A percentile compares a stretch with the other conserved stretches of the same genome.
phyloP scores from a whole-genome alignment of 768 basidiomycete species.

The Serpula lacrymans region DNA sequence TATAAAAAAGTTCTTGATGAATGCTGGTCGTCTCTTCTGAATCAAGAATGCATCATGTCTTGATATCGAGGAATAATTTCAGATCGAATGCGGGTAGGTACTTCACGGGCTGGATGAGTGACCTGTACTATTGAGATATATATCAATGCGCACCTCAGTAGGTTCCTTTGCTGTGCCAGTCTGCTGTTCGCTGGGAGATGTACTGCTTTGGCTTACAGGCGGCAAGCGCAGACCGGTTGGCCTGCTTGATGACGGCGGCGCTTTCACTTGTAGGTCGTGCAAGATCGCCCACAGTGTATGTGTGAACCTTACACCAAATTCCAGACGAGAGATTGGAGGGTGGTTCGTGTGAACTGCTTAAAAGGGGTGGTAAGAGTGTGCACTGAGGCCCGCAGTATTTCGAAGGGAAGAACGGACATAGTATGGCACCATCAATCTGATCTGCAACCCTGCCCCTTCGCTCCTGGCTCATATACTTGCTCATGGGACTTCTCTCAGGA shows the following conservation, averaged over 20 bases:
- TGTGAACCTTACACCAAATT: conserved; percentile 64
- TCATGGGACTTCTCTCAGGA: conserved; percentile 73
- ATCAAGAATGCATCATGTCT: conserved; percentile 29
- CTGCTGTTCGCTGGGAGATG: conserved; percentile 18
- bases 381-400: background rate
- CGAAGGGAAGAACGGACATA: conserved; percentile 50
- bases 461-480: conserved; percentile 71
- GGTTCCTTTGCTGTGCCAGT: conserved; percentile 30
- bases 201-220: conserved; percentile 21
- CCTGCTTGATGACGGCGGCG: conserved; percentile 33
- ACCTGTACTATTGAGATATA: background rate
- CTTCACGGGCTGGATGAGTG: conserved; percentile 20
- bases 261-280: conserved; percentile 45
- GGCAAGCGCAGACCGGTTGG: conserved; percentile 47
- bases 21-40: conserved; percentile 4
- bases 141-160: conserved; percentile 31
- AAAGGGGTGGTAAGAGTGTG: background rate
- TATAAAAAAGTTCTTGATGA: conserved; percentile 11
- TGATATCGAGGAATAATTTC: conserved; percentile 46
- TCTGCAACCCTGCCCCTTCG: conserved; percentile 82
- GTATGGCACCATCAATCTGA: conserved; percentile 82
- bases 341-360: conserved; percentile 46
- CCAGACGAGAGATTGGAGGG: conserved; percentile 57
- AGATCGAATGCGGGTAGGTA: conserved; percentile 54
- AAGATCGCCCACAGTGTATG: conserved; percentile 57